Base-by-base conservation (phyloP, 2,329 filamentous ascomycete genomes). In the Xylariaceae sp. region DNA sequence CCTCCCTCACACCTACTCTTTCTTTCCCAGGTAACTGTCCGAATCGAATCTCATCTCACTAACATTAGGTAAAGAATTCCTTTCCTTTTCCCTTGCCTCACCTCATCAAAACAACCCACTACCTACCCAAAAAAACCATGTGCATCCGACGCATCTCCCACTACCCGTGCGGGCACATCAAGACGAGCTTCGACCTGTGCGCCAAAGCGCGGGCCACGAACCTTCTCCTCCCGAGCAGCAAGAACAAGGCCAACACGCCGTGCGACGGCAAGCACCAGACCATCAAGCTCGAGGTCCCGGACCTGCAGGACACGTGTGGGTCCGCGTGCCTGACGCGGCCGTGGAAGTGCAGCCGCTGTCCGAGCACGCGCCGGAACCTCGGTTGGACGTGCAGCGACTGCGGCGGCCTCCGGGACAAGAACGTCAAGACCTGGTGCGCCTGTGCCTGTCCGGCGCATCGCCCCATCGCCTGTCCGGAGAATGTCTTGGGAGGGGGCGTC, bases 161-260 rank as follows among this genome's bases (percentile, higher is more conserved):
- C 2, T 57, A 59, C 28, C 56, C 54, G 1, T 59, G 55, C 38
- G 51, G 48, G 2, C 56, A 57, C 28, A 15, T 6, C 1, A 41
- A 34, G 7, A 24, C 30, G 4, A 40, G 37, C 3, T 50, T 40
- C 44, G 39, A 41, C 8, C 42, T 49, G 15, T 59, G 56, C 43
- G 16, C 13, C n/a, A 44, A 43, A 28, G 44, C 46, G 1, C 47
- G 49, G 31, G 36, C 46, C 3, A 32, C 38, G 5, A 47, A 43
- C 5, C 18, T 54, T 0, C 18, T 49, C 5, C 38, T 31, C 0
- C 11, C 28, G 13, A 27, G 30, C n/a, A n/a, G 21, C 21, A 6
- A 24, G 11, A 24, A 24, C 24, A 46, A 19, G 13, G 26, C 15
- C 16, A 28, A 3, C 1, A 19, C 6, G 3, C 35, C 40, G 3